Conservation (phyloP, 768 basidiomycete species). For the Boletus eberwhitei region DNA sequence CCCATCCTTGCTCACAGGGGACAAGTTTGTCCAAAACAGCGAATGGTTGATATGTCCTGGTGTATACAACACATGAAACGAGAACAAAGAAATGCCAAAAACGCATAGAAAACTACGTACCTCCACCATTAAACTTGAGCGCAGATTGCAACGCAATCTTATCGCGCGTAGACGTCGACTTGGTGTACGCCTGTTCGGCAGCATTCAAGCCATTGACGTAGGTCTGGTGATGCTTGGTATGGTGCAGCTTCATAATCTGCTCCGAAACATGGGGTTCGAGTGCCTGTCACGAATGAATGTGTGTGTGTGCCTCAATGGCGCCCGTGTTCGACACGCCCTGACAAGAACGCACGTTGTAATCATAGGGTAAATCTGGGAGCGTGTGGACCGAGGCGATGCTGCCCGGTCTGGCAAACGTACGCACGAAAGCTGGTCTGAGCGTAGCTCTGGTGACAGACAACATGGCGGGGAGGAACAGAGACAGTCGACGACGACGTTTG, state of each 20-base stretch:
- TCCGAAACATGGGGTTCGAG: slow-evolving; percentile 90
- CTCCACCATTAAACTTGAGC: slow-evolving; percentile 97
- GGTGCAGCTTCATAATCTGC: slow-evolving; percentile 93
- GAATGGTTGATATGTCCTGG: slow-evolving; percentile 89
- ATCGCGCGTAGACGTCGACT: slow-evolving; percentile 62
- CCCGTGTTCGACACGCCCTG: neutral
- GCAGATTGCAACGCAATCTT: slow-evolving; percentile 85
- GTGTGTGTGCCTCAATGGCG: neutral
- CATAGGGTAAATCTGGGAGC: slow-evolving; percentile 76
- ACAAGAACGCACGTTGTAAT: slow-evolving; percentile 60
- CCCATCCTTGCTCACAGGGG: slow-evolving; percentile 62
- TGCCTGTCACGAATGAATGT: slow-evolving; percentile 44
- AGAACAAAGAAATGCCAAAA: neutral
- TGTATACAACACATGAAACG: neutral
- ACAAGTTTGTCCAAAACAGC: slow-evolving; percentile 97
- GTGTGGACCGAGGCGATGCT: slow-evolving; percentile 56
- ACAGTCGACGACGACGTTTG: neutral
- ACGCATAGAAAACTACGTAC: slow-evolving; percentile 33
- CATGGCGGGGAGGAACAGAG: slow-evolving; percentile 32
- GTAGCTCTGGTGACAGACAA: slow-evolving; percentile 44
- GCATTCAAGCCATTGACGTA: slow-evolving; percentile 96
- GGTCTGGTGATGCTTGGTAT: slow-evolving; percentile 86
- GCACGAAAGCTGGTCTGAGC: slow-evolving; percentile 43
- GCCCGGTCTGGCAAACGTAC: slow-evolving; percentile 42
- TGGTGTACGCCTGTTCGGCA: slow-evolving; percentile 80